These are phyloP conservation scores for Aphanomyces cochlioides DNA, from an alignment of 352 stramenopile genomes.

Conservation along the genomic window DNA sequence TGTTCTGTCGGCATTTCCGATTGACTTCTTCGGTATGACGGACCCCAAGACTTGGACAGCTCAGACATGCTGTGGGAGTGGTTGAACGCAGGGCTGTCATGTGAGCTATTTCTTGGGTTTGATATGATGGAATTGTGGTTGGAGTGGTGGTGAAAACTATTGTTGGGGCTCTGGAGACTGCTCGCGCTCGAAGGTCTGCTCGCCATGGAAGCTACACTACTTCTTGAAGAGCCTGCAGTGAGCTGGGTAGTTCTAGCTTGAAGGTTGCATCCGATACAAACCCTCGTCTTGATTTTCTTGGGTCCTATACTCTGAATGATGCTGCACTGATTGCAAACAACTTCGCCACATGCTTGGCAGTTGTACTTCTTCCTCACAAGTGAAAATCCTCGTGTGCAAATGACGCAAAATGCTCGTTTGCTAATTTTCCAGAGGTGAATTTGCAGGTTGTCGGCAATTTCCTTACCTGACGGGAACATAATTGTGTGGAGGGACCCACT, in stretches of 20 bases:
- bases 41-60: neutral
- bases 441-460: neutral
- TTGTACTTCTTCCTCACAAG: conserved; percentile 85
- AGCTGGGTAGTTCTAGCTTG: conserved; percentile 41
- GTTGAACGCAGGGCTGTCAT: conserved; percentile 3
- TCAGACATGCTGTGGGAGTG: neutral
- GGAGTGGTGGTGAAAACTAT: neutral
- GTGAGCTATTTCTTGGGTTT: neutral
- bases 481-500: conserved; percentile 59
- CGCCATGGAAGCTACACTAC: neutral
- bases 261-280: conserved; percentile 74
- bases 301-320: conserved; percentile 68
- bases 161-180: conserved; percentile 7
- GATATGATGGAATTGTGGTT: conserved; percentile 3
- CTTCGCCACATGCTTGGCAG: conserved; percentile 70
- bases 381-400: conserved; percentile 80
- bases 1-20: conserved; percentile 17
- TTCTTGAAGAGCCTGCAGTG: no score
- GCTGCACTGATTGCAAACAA: conserved; percentile 78
- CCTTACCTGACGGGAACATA: conserved; percentile 58
- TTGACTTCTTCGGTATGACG: conserved; percentile 26
- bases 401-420: conserved; percentile 69
- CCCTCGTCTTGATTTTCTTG: conserved; percentile 65
- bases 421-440: conserved; percentile 1
- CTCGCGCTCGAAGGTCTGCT: conserved; percentile 3